Conservation (phyloP, 768 basidiomycete species). For the Phanerochaete carnosa region DNA sequence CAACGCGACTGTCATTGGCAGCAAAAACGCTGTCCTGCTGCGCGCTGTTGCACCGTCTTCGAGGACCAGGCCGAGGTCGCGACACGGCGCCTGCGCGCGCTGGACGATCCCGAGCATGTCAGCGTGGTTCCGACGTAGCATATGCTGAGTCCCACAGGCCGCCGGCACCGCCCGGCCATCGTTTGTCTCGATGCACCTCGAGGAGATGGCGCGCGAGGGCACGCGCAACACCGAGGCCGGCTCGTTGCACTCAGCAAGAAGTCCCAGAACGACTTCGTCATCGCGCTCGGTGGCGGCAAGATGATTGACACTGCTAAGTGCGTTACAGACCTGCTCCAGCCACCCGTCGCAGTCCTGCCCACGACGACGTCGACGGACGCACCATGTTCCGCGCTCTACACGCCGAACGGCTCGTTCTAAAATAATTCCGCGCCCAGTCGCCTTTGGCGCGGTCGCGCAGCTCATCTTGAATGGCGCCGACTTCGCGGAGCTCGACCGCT, state of each 20-base stretch:
- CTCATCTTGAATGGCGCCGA: constrained; percentile 23
- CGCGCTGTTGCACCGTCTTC: constrained; percentile 29
- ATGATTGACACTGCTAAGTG: constrained; percentile 27
- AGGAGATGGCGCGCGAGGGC: no score
- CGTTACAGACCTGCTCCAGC: constrained; percentile 21
- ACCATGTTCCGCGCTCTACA: constrained; percentile 29
- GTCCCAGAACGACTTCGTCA: constrained; percentile 29
- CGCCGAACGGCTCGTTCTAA: constrained; percentile 23
- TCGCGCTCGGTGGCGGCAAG: constrained; percentile 29
- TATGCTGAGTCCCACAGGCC: no score
- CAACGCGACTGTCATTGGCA: constrained; percentile 74
- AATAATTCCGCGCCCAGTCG: constrained; percentile 15
- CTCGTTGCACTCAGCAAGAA: no score
- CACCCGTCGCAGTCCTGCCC: constrained; percentile 24
- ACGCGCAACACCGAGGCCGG: no score
- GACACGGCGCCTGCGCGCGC: no score
- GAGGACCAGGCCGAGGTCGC: not conserved
- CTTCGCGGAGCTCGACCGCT: constrained; percentile 23
- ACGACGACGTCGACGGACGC: constrained; percentile 30
- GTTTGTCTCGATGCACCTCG: no score
- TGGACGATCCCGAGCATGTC: no score
- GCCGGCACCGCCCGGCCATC: no score
- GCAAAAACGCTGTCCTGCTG: constrained; percentile 55
- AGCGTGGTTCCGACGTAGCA: no score
- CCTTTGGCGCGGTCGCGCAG: constrained; percentile 26